Evolutionary conservation across 805 yeast species (phyloP).

Genomic region (Metschnikowia similis): DNA sequence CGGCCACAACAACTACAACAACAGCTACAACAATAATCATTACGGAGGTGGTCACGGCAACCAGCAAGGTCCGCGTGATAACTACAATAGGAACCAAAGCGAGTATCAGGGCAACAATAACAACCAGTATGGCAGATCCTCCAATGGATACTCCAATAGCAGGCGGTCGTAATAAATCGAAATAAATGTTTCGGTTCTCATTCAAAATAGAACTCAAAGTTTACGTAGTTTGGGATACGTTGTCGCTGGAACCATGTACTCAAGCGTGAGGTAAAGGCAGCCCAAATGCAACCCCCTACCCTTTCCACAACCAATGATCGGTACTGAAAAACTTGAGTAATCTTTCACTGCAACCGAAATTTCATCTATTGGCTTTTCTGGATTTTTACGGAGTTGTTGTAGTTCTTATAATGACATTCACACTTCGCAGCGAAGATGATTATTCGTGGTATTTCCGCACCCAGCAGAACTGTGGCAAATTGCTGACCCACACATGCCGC

Average conservation of each 20-base stretch:
- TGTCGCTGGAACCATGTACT: too few species aligned
- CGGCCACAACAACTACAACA: not conserved
- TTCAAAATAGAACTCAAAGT: not conserved
- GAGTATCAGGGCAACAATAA: constrained; percentile 1
- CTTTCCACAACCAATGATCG: not conserved
- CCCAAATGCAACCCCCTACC: not conserved
- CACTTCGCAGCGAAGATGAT: not conserved
- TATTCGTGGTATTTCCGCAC: not conserved
- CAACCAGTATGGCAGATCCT: constrained; percentile 1
- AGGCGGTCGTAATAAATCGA: not conserved
- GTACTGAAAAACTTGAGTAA: not conserved
- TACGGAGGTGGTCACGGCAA: constrained; percentile 6
- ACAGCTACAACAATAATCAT: not conserved
- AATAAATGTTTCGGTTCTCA: not conserved
- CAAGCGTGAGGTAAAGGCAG: too few species aligned
- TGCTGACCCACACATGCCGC: not conserved
- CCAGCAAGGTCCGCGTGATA: constrained; percentile 1
- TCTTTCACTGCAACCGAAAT: not conserved
- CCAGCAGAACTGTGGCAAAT: not conserved
- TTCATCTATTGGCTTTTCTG: not conserved
- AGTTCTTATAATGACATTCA: not conserved
- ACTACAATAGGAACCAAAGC: constrained; percentile 4
- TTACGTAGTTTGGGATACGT: not conserved
- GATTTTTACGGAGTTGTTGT: not conserved
- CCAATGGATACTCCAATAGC: constrained; percentile 1